Conservation (phyloP, 257 asterid genomes). For the Thymus mandschuricus region DNA sequence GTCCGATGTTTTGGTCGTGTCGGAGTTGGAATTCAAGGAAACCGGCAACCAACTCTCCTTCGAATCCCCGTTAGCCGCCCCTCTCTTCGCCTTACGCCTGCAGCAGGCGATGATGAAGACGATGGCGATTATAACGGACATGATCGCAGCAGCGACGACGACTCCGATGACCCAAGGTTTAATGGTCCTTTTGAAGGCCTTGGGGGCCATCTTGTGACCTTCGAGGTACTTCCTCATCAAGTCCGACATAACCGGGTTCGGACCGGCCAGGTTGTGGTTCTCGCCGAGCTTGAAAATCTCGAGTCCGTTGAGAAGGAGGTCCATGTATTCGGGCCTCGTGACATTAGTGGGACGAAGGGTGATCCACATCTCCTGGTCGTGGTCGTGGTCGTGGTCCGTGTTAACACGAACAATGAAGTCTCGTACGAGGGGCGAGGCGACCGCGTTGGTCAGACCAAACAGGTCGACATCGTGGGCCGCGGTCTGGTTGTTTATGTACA, state of each 20-base stretch:
- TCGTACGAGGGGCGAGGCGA: constrained; percentile 42
- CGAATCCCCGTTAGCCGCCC: constrained; percentile 18
- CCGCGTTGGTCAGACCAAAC: constrained; percentile 33
- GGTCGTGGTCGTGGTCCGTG: constrained; percentile 17
- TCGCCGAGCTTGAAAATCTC: constrained; percentile 74
- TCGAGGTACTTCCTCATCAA: constrained; percentile 62
- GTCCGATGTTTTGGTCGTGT: constrained; percentile 42
- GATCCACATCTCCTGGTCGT: constrained; percentile 44
- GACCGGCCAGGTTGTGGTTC: constrained; percentile 56
- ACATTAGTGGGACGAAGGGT: constrained; percentile 46
- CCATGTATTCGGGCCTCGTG: constrained; percentile 39
- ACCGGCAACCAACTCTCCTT: constrained; percentile 72
- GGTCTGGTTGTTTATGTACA: constrained; percentile 55
- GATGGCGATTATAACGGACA: not conserved
- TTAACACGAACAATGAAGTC: constrained; percentile 53
- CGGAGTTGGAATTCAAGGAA: constrained; percentile 54
- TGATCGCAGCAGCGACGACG: not conserved
- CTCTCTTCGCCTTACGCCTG: constrained; percentile 36
- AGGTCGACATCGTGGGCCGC: constrained; percentile 53
- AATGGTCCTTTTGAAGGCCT: not conserved
- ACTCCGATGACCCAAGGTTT: not conserved
- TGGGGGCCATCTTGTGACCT: constrained; percentile 28
- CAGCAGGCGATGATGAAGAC: no score
- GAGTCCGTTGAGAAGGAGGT: constrained; percentile 65
- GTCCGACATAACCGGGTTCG: constrained; percentile 70